Percentiles rank a stretch among this genome's conserved stretches.
These are phyloP conservation scores for Candida xyloterini DNA, from an alignment of 805 yeast species.

Conservation along the genomic window DNA sequence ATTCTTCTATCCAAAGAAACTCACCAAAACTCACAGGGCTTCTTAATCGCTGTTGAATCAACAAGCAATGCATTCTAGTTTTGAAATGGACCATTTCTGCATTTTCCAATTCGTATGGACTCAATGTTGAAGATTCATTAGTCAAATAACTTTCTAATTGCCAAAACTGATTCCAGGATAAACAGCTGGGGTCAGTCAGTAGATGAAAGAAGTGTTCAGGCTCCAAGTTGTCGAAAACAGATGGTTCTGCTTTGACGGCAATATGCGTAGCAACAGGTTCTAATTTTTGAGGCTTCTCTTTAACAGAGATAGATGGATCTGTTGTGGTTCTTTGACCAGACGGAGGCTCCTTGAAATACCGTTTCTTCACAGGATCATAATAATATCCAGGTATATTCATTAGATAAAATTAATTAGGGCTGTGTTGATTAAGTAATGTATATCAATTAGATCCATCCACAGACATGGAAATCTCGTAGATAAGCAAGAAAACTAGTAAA, in stretches of 20 bases:
- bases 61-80: slow-evolving; percentile 5
- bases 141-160: not conserved
- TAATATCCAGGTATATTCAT: slow-evolving; percentile 21
- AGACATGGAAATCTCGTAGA: slow-evolving; percentile 14
- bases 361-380: slow-evolving; percentile 19
- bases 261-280: not conserved
- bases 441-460: not conserved
- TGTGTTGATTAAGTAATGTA: not conserved
- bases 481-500: slow-evolving; percentile 9
- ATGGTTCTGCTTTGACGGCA: not conserved
- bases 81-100: slow-evolving; percentile 5
- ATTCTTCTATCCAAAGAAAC: slow-evolving; percentile 2
- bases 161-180: not conserved
- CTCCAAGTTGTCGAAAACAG: not conserved
- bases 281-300: not conserved
- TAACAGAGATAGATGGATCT: not conserved
- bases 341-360: slow-evolving; percentile 15
- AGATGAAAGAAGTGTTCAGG: not conserved
- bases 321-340: not conserved
- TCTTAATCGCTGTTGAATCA: not conserved
- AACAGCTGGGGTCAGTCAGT: not conserved
- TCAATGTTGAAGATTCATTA: not conserved
- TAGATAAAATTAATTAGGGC: not conserved
- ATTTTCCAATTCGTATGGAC: not conserved
- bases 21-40: slow-evolving; percentile 4